Evolutionary conservation across 108 stramenopile species (phyloP).

Genomic region (Mediolabrus comicus): DNA sequence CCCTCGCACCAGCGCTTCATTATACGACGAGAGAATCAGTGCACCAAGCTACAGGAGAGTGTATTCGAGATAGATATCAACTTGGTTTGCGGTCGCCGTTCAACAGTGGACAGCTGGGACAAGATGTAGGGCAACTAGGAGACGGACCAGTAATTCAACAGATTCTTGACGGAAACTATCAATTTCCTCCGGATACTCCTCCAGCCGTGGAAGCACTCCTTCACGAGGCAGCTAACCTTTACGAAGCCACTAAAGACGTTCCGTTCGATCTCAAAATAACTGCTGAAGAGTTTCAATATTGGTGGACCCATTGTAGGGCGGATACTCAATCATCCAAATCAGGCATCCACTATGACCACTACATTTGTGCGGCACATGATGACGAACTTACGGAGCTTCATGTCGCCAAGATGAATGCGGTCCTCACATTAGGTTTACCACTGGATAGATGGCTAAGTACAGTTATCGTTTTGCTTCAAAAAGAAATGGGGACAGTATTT

Average conservation of each 20-base stretch:
- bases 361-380: constrained; percentile 1
- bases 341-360: constrained; percentile 19
- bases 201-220: neutral
- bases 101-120: neutral
- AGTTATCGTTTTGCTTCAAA: constrained; percentile 23
- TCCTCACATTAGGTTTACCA: neutral
- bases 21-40: neutral
- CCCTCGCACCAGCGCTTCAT: neutral
- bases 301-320: constrained; percentile 2
- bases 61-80: neutral
- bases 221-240: neutral
- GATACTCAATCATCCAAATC: constrained; percentile 8
- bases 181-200: constrained; percentile 6
- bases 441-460: constrained; percentile 9
- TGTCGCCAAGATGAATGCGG: constrained; percentile 1
- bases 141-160: neutral
- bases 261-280: neutral
- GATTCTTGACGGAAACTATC: constrained; percentile 21
- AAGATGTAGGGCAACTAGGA: constrained; percentile 7
- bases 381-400: constrained; percentile 5
- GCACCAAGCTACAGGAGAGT: neutral
- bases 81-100: neutral
- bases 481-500: constrained; percentile 15
- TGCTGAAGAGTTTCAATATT: constrained; percentile 11
- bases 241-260: neutral